Conservation (phyloP, 2,329 filamentous ascomycete genomes). For the Phialocephala subalpina region DNA sequence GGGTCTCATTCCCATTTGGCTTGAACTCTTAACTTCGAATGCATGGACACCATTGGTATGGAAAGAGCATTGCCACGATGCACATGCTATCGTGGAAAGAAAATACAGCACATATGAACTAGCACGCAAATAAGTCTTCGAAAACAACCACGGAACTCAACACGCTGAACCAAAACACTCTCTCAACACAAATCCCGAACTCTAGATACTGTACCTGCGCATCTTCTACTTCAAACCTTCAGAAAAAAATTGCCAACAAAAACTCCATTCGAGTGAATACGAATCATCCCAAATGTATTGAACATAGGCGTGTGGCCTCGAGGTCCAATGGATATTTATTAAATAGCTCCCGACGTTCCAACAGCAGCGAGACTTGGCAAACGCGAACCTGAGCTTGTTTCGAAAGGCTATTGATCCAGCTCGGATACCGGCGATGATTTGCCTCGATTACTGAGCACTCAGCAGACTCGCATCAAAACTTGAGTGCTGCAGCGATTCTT, state of each 20-base stretch:
- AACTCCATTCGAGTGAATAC: too few species aligned
- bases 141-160: too few species aligned
- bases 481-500: neutral
- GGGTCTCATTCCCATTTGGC: too few species aligned
- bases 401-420: neutral
- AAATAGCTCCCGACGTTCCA: neutral
- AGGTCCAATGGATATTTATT: too few species aligned
- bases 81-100: too few species aligned
- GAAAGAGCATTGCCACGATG: neutral
- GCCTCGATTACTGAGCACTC: neutral
- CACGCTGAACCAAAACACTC: too few species aligned
- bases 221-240: too few species aligned
- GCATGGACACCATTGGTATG: neutral
- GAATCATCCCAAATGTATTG: neutral
- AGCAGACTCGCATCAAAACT: neutral
- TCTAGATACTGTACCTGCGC: too few species aligned
- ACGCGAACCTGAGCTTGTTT: neutral
- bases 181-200: too few species aligned
- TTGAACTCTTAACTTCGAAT: neutral
- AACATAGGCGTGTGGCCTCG: neutral
- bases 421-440: neutral
- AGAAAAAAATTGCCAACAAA: too few species aligned
- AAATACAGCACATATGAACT: too few species aligned
- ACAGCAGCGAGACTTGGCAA: neutral
- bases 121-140: too few species aligned